A percentile compares a stretch with the other conserved stretches of the same genome.
These are phyloP conservation scores for Durotheca rogersii DNA, from an alignment of 495 filamentous ascomycete genomes.

Conservation along the genomic window DNA sequence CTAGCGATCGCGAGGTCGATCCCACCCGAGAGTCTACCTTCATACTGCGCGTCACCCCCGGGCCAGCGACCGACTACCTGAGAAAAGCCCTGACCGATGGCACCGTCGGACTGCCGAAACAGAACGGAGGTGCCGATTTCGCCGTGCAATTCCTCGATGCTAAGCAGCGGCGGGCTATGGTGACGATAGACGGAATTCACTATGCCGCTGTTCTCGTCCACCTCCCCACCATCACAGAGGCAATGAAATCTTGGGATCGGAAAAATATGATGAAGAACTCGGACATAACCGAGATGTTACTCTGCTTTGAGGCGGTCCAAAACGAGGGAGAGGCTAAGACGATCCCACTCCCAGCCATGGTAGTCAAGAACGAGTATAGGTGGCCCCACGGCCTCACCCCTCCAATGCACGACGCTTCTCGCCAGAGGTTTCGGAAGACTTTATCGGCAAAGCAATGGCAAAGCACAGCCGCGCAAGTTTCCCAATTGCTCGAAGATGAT, in stretches of 20 bases:
- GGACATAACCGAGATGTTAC: constrained; percentile 93
- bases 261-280: constrained; percentile 89
- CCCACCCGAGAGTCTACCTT: constrained; percentile 86
- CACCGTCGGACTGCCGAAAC: constrained; percentile 63
- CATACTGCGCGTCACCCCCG: constrained; percentile 83
- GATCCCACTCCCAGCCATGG: constrained; percentile 61
- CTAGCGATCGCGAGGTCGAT: constrained; percentile 83
- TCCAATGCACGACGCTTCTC: constrained; percentile 82
- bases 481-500: constrained; percentile 72
- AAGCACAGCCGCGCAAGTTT: constrained; percentile 79
- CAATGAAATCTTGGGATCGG: constrained; percentile 95
- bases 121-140: constrained; percentile 67
- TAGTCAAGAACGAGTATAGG: constrained; percentile 64
- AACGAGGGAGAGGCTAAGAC: constrained; percentile 73
- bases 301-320: constrained; percentile 70
- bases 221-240: constrained; percentile 87
- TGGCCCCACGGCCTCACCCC: constrained; percentile 93
- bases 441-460: constrained; percentile 83
- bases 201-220: constrained; percentile 87
- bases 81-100: constrained; percentile 68
- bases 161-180: constrained; percentile 70
- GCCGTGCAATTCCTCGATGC: constrained; percentile 74
- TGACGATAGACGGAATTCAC: constrained; percentile 65
- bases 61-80: constrained; percentile 80
- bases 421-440: constrained; percentile 81